phyloP scores from a whole-genome alignment of 371 early-diverging fungal genomes.

The Furculomyces boomerangus region DNA sequence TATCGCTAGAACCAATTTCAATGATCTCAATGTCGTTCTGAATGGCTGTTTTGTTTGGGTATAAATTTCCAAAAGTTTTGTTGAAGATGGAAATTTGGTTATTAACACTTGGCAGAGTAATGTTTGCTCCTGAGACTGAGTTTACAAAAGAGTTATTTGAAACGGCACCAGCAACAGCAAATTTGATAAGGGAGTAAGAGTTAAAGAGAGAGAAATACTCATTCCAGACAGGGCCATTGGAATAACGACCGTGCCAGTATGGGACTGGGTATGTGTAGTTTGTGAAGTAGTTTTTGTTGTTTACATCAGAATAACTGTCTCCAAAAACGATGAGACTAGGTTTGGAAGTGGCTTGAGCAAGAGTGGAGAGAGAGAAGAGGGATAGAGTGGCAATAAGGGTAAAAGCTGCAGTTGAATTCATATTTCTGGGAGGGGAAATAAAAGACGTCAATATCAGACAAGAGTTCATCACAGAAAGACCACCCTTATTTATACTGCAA shows the following conservation, averaged over 20 bases:
- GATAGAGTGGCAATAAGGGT: too few species aligned
- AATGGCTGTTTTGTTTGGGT: background rate
- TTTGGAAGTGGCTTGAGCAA: background rate
- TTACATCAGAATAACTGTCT: slow-evolving; percentile 21
- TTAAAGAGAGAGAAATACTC: slow-evolving; percentile 27
- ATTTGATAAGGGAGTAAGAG: slow-evolving; percentile 19
- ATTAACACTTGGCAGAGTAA: slow-evolving; percentile 5
- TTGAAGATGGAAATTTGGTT: slow-evolving; percentile 4
- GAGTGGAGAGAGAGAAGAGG: background rate
- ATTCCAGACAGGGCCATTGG: slow-evolving; percentile 35
- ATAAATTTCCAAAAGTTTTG: background rate
- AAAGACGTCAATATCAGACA: too few species aligned
- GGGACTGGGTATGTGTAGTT: slow-evolving; percentile 7
- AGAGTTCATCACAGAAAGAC: too few species aligned
- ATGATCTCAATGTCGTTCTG: slow-evolving; percentile 11
- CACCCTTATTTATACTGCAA: too few species aligned
- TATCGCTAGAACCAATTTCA: slow-evolving; percentile 15
- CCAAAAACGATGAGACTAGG: slow-evolving; percentile 22
- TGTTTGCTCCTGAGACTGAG: background rate
- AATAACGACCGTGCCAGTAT: slow-evolving; percentile 29
- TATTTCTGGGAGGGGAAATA: too few species aligned
- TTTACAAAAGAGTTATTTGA: slow-evolving; percentile 4
- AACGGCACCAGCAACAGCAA: slow-evolving; percentile 22
- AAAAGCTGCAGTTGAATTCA: too few species aligned
- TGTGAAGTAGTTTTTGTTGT: slow-evolving; percentile 17